A percentile compares a stretch with the other conserved stretches of the same genome.
These are phyloP conservation scores for Elaeis guineensis DNA, from an alignment of 176 grass and related monocot species.

Conservation along the genomic window DNA sequence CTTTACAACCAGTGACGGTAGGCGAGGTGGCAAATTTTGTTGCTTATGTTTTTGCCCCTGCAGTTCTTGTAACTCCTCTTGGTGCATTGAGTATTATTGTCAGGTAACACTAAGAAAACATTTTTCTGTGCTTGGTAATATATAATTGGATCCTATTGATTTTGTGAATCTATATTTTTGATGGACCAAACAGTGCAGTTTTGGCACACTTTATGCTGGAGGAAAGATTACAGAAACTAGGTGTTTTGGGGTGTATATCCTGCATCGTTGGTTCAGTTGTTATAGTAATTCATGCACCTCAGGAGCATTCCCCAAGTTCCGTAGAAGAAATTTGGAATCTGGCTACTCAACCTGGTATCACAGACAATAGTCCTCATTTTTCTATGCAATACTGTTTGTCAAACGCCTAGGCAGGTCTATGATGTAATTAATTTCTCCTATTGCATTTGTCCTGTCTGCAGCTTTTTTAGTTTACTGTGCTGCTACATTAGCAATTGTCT, in stretches of 20 bases:
- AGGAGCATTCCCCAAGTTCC: constrained; percentile 61
- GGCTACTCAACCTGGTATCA: constrained; percentile 74
- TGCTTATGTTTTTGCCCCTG: constrained; percentile 87
- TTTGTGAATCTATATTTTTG: not conserved
- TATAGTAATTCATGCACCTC: constrained; percentile 76
- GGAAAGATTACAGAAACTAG: constrained; percentile 64
- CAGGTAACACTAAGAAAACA: constrained; percentile 34
- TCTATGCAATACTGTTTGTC: not conserved
- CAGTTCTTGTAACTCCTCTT: constrained; percentile 85
- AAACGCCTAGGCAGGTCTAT: too few species aligned
- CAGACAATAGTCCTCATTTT: not conserved
- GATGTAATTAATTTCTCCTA: not conserved
- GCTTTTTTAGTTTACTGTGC: constrained; percentile 65
- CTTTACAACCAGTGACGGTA: constrained; percentile 56
- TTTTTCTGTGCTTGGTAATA: not conserved
- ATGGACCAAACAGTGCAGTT: constrained; percentile 41
- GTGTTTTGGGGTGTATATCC: constrained; percentile 72
- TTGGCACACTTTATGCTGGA: constrained; percentile 84
- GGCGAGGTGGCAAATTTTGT: constrained; percentile 87
- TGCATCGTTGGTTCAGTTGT: constrained; percentile 93
- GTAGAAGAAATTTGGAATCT: constrained; percentile 86
- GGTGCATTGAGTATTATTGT: constrained; percentile 91
- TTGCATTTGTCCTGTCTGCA: constrained; percentile 20
- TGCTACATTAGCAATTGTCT: constrained; percentile 42
- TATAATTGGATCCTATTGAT: too few species aligned